Evolutionary conservation across 2,329 filamentous ascomycete species (phyloP), one percentile per base, ranked within the genome.

Genomic region (Arthrobotrys megalospora): DNA sequence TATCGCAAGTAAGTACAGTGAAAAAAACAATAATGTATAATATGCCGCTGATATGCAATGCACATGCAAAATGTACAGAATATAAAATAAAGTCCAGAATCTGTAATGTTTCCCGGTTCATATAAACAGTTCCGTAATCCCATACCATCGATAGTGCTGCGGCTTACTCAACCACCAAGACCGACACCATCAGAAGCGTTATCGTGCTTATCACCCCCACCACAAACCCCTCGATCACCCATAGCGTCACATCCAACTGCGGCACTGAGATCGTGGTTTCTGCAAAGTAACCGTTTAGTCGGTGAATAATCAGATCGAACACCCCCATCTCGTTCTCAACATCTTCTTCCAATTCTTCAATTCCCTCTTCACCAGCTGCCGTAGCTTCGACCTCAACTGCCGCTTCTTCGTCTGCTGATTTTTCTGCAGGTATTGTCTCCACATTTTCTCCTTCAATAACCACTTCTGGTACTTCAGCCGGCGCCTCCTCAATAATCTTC

Each of bases 241-340:
- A 79, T 7, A 62, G 64, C 10, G 81, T 79, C 14, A 81, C 52
- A 12, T 80, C 79, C 2, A 73, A 36, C 24, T 75, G 69, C 41
- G 71, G 75, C 38, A 81, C 64, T 10, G 53, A 53, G 43, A 81
- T 75, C 8, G 64, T 43, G 43, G 79, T 63, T 19, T 80, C 80
- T 12, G 71, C 71, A 34, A 81, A 81, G 21, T 62, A 77, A 1
- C 76, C 38, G 55, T 76, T 79, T 14, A 63, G 41, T 48, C 45
- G 58, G 65, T 52, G 53, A 50, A 43, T 65, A 45, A 62, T 58
- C n/a, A 47, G 43, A 10, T 65, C 28, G 16, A 38, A 2, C 19
- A 68, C 34, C 14, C 62, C 21, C 43, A 70, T 69, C 2, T 43
- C 53, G 24, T 32, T 45, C 58, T 67, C 65, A 14, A 70, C 43